Evolutionary conservation across 352 stramenopile species (phyloP).

Genomic region (Peronospora destructor): DNA sequence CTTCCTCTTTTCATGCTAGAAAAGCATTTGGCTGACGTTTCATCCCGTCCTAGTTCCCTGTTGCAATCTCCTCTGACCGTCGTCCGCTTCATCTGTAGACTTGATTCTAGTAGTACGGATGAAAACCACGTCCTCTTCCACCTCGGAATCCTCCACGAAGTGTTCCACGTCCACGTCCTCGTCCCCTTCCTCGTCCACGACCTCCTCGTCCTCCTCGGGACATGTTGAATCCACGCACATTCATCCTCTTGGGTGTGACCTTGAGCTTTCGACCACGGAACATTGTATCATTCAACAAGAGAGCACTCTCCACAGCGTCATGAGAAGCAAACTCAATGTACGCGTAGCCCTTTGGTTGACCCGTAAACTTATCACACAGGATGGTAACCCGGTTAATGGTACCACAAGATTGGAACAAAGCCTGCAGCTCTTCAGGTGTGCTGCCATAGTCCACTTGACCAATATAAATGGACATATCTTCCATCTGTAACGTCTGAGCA

Average conservation of each 20-base stretch:
- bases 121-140: constrained; percentile 63
- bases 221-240: constrained; percentile 76
- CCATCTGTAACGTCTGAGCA: constrained; percentile 36
- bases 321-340: constrained; percentile 92
- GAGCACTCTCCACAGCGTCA: constrained; percentile 81
- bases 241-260: constrained; percentile 81
- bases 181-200: constrained; percentile 41
- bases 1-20: constrained; percentile 22
- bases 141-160: constrained; percentile 57
- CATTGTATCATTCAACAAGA: constrained; percentile 89
- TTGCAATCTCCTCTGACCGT: not conserved
- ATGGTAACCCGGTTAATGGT: constrained; percentile 97
- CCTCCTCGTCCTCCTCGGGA: constrained; percentile 47
- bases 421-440: constrained; percentile 93
- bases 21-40: constrained; percentile 3
- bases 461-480: constrained; percentile 90
- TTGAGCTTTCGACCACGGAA: constrained; percentile 90
- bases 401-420: constrained; percentile 94
- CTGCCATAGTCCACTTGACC: constrained; percentile 96
- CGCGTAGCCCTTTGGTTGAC: constrained; percentile 91
- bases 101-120: constrained; percentile 53
- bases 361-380: constrained; percentile 96
- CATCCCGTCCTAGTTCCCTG: constrained; percentile 15
- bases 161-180: constrained; percentile 46
- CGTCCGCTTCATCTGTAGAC: not conserved